phyloP scores from a whole-genome alignment of 306 rosid genomes.

The Citrullus amarus region DNA sequence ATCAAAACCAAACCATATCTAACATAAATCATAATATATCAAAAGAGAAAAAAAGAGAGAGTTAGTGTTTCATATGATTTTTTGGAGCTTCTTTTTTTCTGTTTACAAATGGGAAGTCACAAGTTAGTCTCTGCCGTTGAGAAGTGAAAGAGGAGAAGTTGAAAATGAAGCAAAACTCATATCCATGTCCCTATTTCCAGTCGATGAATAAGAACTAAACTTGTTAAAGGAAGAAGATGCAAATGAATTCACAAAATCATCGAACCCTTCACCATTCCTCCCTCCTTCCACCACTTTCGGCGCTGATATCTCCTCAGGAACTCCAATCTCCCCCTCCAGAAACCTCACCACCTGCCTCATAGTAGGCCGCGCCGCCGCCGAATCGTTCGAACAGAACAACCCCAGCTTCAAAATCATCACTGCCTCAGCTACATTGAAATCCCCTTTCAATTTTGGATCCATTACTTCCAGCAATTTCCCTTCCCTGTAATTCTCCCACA shows the following conservation, averaged over 20 bases:
- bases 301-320: constrained; percentile 27
- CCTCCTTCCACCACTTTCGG: constrained; percentile 16
- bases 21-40: too few species aligned
- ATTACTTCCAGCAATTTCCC: constrained; percentile 38
- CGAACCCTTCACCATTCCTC: constrained; percentile 41
- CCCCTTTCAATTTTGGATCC: constrained; percentile 36
- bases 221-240: constrained; percentile 47
- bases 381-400: constrained; percentile 47
- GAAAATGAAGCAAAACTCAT: constrained; percentile 26
- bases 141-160: constrained; percentile 38
- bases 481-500: constrained; percentile 50
- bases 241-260: constrained; percentile 45
- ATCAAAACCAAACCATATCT: too few species aligned
- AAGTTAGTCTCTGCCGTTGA: constrained; percentile 22
- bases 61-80: not conserved
- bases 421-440: constrained; percentile 31
- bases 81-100: not conserved
- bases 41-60: too few species aligned
- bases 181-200: constrained; percentile 27
- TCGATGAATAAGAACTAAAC: constrained; percentile 27
- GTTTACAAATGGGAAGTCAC: constrained; percentile 7
- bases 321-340: constrained; percentile 49
- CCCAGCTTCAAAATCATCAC: constrained; percentile 52
- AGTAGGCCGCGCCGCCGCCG: constrained; percentile 34
- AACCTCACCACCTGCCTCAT: constrained; percentile 53